Evolutionary conservation across 257 asterid genomes (phyloP).

Genomic region (Solanum rostratum): DNA sequence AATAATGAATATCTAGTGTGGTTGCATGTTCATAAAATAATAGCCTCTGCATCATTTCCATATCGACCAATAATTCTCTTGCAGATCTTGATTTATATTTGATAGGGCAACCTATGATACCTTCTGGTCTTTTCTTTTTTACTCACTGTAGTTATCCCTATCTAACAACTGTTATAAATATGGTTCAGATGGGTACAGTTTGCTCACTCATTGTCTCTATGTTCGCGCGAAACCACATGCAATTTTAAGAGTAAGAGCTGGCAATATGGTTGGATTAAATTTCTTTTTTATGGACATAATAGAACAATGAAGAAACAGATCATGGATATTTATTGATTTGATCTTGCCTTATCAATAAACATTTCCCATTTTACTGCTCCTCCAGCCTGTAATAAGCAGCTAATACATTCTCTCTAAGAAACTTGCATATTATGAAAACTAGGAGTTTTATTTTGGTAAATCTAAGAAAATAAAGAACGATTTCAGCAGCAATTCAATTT

Average conservation of each 20-base stretch:
- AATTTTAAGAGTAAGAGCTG: too few species aligned
- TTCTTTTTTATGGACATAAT: background rate
- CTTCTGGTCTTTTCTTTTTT: background rate
- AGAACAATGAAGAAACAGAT: too few species aligned
- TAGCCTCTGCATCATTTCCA: too few species aligned
- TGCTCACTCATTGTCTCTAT: too few species aligned
- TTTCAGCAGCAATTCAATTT: background rate
- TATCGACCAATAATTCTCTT: background rate
- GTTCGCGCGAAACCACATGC: background rate
- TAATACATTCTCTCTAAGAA: background rate
- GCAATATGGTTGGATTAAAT: background rate
- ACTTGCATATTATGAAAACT: background rate
- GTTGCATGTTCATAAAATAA: too few species aligned
- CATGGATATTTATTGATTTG: background rate
- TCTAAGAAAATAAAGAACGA: too few species aligned
- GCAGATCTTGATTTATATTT: background rate
- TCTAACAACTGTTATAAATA: too few species aligned
- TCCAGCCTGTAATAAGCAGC: background rate
- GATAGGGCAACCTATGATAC: background rate
- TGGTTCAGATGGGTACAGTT: too few species aligned
- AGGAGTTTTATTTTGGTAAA: background rate
- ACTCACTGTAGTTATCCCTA: too few species aligned
- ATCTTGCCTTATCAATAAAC: too few species aligned
- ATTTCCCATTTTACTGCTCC: background rate
- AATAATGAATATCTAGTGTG: background rate